phyloP scores from a whole-genome alignment of 176 grass and related monocot genomes.

The Aegilops bicornis region DNA sequence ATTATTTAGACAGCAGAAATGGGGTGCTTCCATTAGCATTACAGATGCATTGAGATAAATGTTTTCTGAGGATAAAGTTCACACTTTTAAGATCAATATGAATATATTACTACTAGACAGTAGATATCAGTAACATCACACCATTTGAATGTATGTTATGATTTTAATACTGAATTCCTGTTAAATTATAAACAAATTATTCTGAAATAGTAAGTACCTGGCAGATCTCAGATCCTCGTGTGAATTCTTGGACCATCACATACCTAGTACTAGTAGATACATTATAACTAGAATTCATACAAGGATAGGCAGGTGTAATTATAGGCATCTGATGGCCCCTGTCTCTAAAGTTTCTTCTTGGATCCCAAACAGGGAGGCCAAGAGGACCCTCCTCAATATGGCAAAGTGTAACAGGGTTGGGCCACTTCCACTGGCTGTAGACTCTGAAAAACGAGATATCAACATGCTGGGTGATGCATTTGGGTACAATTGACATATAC shows the following conservation, averaged over 20 bases:
- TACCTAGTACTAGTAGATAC: conserved; percentile 76
- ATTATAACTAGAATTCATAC: conserved; percentile 97
- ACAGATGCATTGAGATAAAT: background rate
- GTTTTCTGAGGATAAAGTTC: background rate
- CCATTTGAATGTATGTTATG: background rate
- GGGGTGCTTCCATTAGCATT: too few relatives aligned
- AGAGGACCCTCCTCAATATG: conserved; percentile 77
- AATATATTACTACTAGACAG: background rate
- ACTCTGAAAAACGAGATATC: conserved; percentile 92
- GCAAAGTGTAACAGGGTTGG: conserved; percentile 96
- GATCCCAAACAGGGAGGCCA: conserved; percentile 88
- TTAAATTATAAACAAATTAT: conserved; percentile 19
- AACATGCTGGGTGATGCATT: conserved; percentile 87
- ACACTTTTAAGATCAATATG: conserved; percentile 5
- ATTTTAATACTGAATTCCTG: background rate
- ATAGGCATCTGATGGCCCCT: conserved; percentile 92
- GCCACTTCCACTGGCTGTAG: conserved; percentile 92
- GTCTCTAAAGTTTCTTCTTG: conserved; percentile 84
- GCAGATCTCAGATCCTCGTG: conserved; percentile 63
- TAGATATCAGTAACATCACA: conserved; percentile 5
- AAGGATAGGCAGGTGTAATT: conserved; percentile 95
- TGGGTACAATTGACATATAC: conserved; percentile 94
- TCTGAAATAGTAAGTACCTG: conserved; percentile 54
- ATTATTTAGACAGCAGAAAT: too few relatives aligned
- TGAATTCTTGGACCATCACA: conserved; percentile 88